Evolutionary conservation across 1,139 yeast species (phyloP), one percentile per base, ranked within the genome.

Genomic region (Pichia sp.): DNA sequence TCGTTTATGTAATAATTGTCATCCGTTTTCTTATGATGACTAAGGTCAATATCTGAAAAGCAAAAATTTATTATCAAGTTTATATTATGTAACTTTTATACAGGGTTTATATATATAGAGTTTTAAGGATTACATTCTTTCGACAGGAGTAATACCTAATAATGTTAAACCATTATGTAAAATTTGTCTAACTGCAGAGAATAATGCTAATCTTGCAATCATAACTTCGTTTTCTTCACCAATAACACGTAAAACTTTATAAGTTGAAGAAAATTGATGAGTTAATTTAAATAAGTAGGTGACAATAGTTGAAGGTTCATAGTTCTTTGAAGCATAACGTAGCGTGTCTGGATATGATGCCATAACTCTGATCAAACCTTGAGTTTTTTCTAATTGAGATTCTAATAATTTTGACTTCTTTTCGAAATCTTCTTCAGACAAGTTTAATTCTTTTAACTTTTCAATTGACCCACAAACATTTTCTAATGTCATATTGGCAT

Each of bases 241-340:
- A 59, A 96, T 89, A 60, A 95, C 99, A 96, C 99, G 90, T 70
- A 95, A 77, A 53, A 88, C 84, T 67, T 91, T 96, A 73, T 93
- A 93, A 73, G 97, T 88, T 41, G 95, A 88, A 16, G 98, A 91
- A 44, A 95, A 96, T 70, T 84, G 85, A 68, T 95, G 99, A 25
- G 98, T 83, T 65, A 93, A 79, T 71, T 79, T 86, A 81, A 95
- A 93, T 69, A 93, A 78, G 71, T 90, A 93, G 18, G 99, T 93
- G 57, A 93, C 97, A 54, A 95, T 76, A 25, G 98, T 91, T 19
- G 96, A 84, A 51, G 99, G 98, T 73, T 93, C 99, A 62, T 81
- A 79, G 54, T 88, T 89, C 70, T 86, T 85, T 62, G 81, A 75
- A 9, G 99, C 95, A 65, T 82, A 85, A 73, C 87, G 81, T 65